Percentiles rank a stretch among this genome's conserved stretches.
These are phyloP conservation scores for Penicillium flavigenum DNA, from an alignment of 495 filamentous ascomycete genomes.

Conservation along the genomic window DNA sequence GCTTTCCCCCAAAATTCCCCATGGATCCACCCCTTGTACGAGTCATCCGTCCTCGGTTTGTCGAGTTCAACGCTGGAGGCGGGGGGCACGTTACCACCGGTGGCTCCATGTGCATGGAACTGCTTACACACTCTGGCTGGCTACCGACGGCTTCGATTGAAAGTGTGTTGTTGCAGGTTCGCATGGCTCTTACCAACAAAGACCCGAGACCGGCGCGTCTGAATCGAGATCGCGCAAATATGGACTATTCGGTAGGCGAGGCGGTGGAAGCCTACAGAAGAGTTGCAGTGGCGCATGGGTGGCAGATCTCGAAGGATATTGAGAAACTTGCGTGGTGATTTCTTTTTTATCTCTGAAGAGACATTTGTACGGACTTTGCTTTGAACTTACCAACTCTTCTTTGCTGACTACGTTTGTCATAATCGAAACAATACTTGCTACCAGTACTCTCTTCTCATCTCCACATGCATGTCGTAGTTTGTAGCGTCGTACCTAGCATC, in stretches of 20 bases:
- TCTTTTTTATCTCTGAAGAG: neutral
- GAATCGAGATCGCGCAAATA: slow-evolving; percentile 4
- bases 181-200: slow-evolving; percentile 66
- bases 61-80: slow-evolving; percentile 66
- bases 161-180: slow-evolving; percentile 77
- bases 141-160: slow-evolving; percentile 70
- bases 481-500: neutral
- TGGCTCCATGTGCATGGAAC: slow-evolving; percentile 88
- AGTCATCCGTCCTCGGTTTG: slow-evolving; percentile 77
- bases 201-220: slow-evolving; percentile 76
- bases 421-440: neutral
- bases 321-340: slow-evolving; percentile 22
- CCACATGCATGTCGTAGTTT: neutral
- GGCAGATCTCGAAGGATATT: slow-evolving; percentile 37
- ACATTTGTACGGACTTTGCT: neutral
- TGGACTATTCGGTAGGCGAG: slow-evolving; percentile 66
- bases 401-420: neutral
- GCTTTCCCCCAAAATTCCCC: slow-evolving; percentile 73
- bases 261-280: slow-evolving; percentile 72
- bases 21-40: slow-evolving; percentile 82
- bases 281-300: slow-evolving; percentile 65
- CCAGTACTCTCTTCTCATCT: neutral
- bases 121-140: slow-evolving; percentile 86
- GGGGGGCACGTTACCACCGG: slow-evolving; percentile 89
- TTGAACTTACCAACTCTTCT: neutral